phyloP scores from a whole-genome alignment of 768 basidiomycete genomes.

The Suillus ampliporus region DNA sequence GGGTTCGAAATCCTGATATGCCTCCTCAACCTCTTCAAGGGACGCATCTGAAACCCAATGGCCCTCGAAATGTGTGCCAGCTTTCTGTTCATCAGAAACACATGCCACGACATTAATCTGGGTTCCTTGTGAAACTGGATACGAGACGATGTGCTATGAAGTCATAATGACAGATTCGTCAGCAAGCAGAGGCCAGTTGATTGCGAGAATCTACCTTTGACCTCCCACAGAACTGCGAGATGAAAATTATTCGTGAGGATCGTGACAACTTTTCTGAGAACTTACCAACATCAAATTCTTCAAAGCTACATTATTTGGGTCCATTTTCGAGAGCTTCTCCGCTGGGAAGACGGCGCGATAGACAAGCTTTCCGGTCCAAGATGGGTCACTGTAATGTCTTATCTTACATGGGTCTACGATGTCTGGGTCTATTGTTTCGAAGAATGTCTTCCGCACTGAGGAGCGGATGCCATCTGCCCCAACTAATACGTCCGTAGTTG shows the following conservation, averaged over 20 bases:
- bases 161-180: neutral
- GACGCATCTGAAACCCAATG: constrained; percentile 36
- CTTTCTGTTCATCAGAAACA: constrained; percentile 32
- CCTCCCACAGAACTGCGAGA: constrained; percentile 20
- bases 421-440: constrained; percentile 18
- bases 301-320: constrained; percentile 31
- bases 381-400: constrained; percentile 30
- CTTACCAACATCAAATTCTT: constrained; percentile 28
- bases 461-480: constrained; percentile 52
- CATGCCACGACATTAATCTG: constrained; percentile 44
- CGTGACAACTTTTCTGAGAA: constrained; percentile 11
- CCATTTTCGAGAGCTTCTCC: constrained; percentile 31
- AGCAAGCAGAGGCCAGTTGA: neutral
- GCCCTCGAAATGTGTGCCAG: constrained; percentile 38
- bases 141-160: constrained; percentile 44
- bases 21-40: constrained; percentile 39
- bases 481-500: constrained; percentile 47
- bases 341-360: constrained; percentile 46
- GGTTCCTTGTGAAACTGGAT: constrained; percentile 44
- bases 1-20: constrained; percentile 43
- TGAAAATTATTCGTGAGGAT: constrained; percentile 17
- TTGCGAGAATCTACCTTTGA: constrained; percentile 12
- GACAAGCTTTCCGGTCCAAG: constrained; percentile 47
- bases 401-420: constrained; percentile 1
- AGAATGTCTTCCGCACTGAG: constrained; percentile 29